phyloP scores from a whole-genome alignment of 2,329 filamentous ascomycete genomes.

The Neoascochyta sp. region DNA sequence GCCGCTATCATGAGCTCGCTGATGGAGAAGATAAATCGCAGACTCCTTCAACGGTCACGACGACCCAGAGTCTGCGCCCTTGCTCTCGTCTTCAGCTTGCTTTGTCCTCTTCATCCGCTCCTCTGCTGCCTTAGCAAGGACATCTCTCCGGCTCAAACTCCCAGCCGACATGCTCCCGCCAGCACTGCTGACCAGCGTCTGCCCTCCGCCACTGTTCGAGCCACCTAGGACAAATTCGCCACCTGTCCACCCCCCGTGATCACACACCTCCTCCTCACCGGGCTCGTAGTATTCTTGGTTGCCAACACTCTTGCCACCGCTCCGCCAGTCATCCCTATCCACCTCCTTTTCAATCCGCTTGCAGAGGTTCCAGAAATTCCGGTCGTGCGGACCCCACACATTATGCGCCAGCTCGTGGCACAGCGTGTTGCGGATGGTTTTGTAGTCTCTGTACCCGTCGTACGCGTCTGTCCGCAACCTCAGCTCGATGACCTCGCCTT shows the following conservation, averaged over 20 bases:
- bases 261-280: slow-evolving; percentile 27
- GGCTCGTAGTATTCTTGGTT: slow-evolving; percentile 35
- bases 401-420: slow-evolving; percentile 97
- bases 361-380: slow-evolving; percentile 85
- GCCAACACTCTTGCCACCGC: slow-evolving; percentile 53
- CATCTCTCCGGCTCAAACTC: slow-evolving; percentile 65
- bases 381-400: slow-evolving; percentile 78
- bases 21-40: too few relatives aligned
- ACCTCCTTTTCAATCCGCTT: slow-evolving; percentile 86
- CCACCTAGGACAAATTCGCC: slow-evolving; percentile 39
- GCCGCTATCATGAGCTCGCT: too few relatives aligned
- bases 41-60: too few relatives aligned
- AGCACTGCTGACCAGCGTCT: slow-evolving; percentile 21
- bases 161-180: slow-evolving; percentile 30
- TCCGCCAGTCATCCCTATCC: slow-evolving; percentile 71
- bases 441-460: slow-evolving; percentile 91
- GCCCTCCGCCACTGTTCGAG: slow-evolving; percentile 10
- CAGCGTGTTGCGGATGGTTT: slow-evolving; percentile 82
- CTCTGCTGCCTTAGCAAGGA: slow-evolving; percentile 71
- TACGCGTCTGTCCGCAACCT: slow-evolving; percentile 88
- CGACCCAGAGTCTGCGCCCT: slow-evolving; percentile 10
- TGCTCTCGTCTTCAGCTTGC: slow-evolving; percentile 39
- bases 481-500: slow-evolving; percentile 85
- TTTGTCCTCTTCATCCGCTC: slow-evolving; percentile 56
- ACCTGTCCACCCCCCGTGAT: slow-evolving; percentile 46